Base-by-base conservation (phyloP, 225 moss, liverwort and hornwort genomes). In the Asterella californica region DNA sequence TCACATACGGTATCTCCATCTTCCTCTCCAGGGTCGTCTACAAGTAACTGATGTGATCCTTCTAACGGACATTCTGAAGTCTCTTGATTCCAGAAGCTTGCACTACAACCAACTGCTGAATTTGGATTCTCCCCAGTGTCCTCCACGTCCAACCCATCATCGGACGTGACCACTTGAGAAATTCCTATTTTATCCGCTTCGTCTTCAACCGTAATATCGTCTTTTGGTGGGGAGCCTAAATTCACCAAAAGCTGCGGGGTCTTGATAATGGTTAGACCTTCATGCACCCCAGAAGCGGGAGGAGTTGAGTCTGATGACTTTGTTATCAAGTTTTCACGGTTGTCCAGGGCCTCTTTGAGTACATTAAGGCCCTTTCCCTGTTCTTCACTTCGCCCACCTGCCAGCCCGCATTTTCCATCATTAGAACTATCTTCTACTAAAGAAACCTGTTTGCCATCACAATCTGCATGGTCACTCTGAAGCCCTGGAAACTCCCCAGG, bases 371-470 rank as follows among this genome's bases (percentile, higher is more conserved):
- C 81, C 81, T 55, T 61, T 81, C 78, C 86, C 81, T 83, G 78
- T 78, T 82, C 81, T 66, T 83, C 79, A 82, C 75, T 79, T 81
- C 81, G 55, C 78, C 76, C 79, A 87, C 86, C 86, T 87, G 86
- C 81, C 83, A 83, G 81, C 83, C 78, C 46, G 81, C 79, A 80
- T 81, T 64, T 79, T 79, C 78, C 86, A 83, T 79, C 76, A 87
- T 83, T 83, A 87, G 78, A 83, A 83, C 75, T 72, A 75, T 79
- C 75, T 81, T 81, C 79, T 75, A 79, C 33, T 53, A 83, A 81
- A 81, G 80, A 83, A 74, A 81, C 61, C 75, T 83, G 74, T 63
- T 75, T 83, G 79, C 78, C 83, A 79, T 79, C 69, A 79, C 79
- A 48, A 79, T 42, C 79, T 54, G 33, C 78, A 83, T 76, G 67